These are phyloP conservation scores for Colletotrichum chlorophyti DNA, from an alignment of 2,329 filamentous ascomycete genomes.

Conservation along the genomic window DNA sequence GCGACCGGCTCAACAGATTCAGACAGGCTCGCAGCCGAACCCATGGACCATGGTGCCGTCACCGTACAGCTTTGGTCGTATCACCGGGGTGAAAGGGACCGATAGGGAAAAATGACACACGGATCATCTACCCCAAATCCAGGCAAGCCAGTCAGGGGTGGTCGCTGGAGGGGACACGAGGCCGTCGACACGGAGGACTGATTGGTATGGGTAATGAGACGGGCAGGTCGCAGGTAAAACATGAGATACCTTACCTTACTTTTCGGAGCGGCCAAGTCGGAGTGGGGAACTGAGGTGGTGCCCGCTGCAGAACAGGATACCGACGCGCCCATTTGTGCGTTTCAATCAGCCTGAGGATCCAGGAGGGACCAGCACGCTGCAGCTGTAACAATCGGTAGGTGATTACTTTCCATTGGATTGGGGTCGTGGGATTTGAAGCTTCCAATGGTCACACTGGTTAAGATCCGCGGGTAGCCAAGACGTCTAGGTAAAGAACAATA, in stretches of 20 bases:
- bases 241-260: no score
- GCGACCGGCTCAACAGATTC: background rate
- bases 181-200: background rate
- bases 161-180: slow-evolving; percentile 1
- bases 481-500: background rate
- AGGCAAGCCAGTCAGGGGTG: slow-evolving; percentile 14
- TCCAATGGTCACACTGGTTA: background rate
- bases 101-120: slow-evolving; percentile 19
- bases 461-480: slow-evolving; percentile 1
- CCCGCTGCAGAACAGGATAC: slow-evolving; percentile 3
- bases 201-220: background rate
- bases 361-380: background rate
- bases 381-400: no score
- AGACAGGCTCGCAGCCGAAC: no score
- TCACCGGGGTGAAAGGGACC: slow-evolving; percentile 17
- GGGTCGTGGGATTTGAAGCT: slow-evolving; percentile 9
- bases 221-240: no score
- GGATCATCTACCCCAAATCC: slow-evolving; percentile 3
- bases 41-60: slow-evolving; percentile 24
- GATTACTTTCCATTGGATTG: no score
- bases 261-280: background rate
- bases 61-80: slow-evolving; percentile 18
- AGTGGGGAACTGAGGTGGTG: background rate
- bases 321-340: slow-evolving; percentile 30
- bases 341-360: slow-evolving; percentile 22